Percentiles rank a stretch among this genome's conserved stretches.
These are phyloP conservation scores for Phytophthora hibernalis DNA, from an alignment of 352 stramenopile species.

Conservation along the genomic window DNA sequence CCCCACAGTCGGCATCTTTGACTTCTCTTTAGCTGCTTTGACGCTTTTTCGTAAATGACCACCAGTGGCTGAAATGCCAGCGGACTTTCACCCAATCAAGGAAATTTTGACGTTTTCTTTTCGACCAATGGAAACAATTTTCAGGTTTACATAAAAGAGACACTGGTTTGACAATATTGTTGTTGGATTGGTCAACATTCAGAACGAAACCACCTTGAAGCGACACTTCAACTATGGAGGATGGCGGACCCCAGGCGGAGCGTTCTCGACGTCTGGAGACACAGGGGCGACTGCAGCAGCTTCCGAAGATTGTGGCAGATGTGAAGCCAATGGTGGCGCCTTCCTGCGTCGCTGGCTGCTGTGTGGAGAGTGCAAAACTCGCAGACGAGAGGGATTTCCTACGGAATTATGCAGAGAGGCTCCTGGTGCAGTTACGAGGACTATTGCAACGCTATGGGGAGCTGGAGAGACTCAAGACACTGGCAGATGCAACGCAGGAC, in stretches of 20 bases:
- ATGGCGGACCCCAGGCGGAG: conserved; percentile 42
- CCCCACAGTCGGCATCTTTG: conserved; percentile 97
- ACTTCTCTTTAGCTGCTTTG: not conserved
- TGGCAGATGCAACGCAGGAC: conserved; percentile 45
- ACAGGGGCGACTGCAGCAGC: conserved; percentile 25
- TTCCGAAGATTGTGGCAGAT: not conserved
- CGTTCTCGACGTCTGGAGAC: conserved; percentile 44
- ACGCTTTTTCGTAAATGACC: too few relatives aligned
- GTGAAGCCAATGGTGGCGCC: not conserved
- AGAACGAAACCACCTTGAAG: conserved; percentile 20
- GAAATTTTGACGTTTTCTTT: too few relatives aligned
- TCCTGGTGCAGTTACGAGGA: conserved; percentile 65
- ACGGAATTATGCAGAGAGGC: conserved; percentile 66
- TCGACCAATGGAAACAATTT: too few relatives aligned
- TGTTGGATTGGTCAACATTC: too few relatives aligned
- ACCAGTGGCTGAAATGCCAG: conserved; percentile 35
- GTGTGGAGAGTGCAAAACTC: conserved; percentile 53
- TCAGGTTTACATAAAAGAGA: too few relatives aligned
- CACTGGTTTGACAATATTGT: too few relatives aligned
- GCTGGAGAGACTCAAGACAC: conserved; percentile 69
- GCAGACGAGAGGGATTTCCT: conserved; percentile 74
- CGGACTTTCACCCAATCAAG: too few relatives aligned
- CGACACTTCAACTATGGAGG: conserved; percentile 28
- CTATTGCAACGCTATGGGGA: conserved; percentile 76
- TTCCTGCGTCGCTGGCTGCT: conserved; percentile 32